Conservation (phyloP, 495 filamentous ascomycete species). For the Xylaria palmicola region DNA sequence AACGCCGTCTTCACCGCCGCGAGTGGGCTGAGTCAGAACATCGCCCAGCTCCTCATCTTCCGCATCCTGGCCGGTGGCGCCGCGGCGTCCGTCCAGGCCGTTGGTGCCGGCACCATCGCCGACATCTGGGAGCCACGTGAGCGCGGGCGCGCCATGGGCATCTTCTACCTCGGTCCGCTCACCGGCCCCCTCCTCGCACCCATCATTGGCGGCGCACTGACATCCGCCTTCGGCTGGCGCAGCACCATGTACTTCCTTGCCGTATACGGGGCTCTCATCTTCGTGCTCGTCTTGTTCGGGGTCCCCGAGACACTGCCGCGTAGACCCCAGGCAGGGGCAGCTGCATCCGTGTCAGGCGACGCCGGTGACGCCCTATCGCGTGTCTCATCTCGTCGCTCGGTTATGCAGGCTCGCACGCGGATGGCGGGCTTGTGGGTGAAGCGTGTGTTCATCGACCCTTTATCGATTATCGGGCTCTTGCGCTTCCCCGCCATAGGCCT, state of each 20-base stretch:
- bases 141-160: constrained; percentile 84
- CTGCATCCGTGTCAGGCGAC: constrained; percentile 18
- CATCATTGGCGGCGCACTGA: constrained; percentile 80
- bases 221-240: constrained; percentile 73
- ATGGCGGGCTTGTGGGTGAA: constrained; percentile 55
- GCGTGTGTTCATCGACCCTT: constrained; percentile 73
- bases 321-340: not conserved
- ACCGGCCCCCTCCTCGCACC: constrained; percentile 80
- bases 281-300: constrained; percentile 62
- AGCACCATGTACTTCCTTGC: constrained; percentile 85
- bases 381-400: constrained; percentile 61
- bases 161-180: constrained; percentile 91
- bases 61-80: constrained; percentile 80
- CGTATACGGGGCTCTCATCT: constrained; percentile 67
- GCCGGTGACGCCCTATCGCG: constrained; percentile 43
- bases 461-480: constrained; percentile 75
- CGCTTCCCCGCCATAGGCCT: constrained; percentile 77
- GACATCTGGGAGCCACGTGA: constrained; percentile 86
- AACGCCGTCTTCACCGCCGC: constrained; percentile 77
- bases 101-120: constrained; percentile 89
- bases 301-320: constrained; percentile 67
- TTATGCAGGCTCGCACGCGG: constrained; percentile 52
- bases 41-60: constrained; percentile 84
- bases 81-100: constrained; percentile 84
- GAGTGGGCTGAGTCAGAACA: constrained; percentile 70